Evolutionary conservation across 169 alveolate genomes (phyloP), one percentile per base, ranked within the genome.

Genomic region (Prorocentrum cordatum): DNA sequence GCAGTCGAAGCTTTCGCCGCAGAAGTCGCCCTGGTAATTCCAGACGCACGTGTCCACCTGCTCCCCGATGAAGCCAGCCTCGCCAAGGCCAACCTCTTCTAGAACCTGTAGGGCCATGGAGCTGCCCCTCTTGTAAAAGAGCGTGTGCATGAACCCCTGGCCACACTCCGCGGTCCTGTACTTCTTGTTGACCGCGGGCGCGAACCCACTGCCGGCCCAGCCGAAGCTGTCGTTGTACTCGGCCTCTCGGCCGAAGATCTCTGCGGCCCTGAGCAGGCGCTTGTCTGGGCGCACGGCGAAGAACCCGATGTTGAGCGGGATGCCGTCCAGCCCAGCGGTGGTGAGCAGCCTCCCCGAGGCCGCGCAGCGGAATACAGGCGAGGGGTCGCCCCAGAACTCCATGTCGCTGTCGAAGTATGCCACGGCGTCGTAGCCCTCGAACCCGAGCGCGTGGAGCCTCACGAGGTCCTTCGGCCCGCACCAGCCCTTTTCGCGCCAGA

Each of bases 371-470:
- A 77, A 59, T 75, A 77, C 59, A 6, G 88, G 88, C 22, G 88
- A 59, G 70, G 59, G 35, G 42, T 77, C 88, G 35, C 88, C 88
- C 88, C 59, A 62, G 32, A 77, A 59, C 62, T 59, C 73, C 33
- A 72, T 59, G 45, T 77, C 73, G 9, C 88, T 62, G 20, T 59
- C 88, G 38, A 77, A 77, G 75, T 77, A 77, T 38, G 88, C 88
- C 31, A 77, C 88, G 27, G 88, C 88, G 38, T 77, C 88, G n/a
- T 77, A 77, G 64, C 88, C 88, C 32, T 77, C 88, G 24, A 77
- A 24, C 26, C 88, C 88, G 1, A 77, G 75, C 5, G 59, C 88
- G 24, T 77, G 33, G 18, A 77, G 32, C 20, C 88, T 72, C 22
- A 77, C 59, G 16, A 77, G 42, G 64, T 77, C 88, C 29, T 77